Conservation (phyloP, 169 alveolate species). For the Plasmodium adleri region DNA sequence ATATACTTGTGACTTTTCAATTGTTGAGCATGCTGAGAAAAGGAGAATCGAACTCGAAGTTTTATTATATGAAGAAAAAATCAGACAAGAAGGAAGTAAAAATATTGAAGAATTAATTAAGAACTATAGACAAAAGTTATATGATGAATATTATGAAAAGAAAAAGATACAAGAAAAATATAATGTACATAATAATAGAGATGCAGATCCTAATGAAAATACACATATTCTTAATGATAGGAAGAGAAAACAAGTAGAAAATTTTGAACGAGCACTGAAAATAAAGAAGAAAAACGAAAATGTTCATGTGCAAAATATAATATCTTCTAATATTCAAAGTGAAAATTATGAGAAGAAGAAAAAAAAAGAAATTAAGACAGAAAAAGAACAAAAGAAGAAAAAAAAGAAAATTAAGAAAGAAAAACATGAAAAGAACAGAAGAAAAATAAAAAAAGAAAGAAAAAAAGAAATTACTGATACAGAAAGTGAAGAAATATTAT, state of each 20-base stretch:
- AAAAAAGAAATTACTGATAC: background rate
- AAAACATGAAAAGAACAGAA: slow-evolving; percentile 9
- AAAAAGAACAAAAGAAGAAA: background rate
- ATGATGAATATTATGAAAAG: slow-evolving; percentile 69
- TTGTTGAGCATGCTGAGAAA: slow-evolving; percentile 74
- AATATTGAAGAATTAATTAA: slow-evolving; percentile 38
- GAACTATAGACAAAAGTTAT: slow-evolving; percentile 65
- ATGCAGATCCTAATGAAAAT: slow-evolving; percentile 40
- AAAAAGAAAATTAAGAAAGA: background rate
- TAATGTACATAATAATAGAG: slow-evolving; percentile 16
- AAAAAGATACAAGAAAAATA: slow-evolving; percentile 46
- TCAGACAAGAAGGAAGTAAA: slow-evolving; percentile 47
- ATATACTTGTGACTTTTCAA: slow-evolving; percentile 75
- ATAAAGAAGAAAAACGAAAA: slow-evolving; percentile 32
- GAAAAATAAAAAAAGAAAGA: background rate
- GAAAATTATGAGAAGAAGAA: background rate
- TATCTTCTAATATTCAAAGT: background rate
- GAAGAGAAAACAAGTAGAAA: slow-evolving; percentile 63
- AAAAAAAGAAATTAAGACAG: background rate
- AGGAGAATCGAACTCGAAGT: slow-evolving; percentile 74
- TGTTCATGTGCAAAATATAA: slow-evolving; percentile 1
- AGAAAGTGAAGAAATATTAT: background rate
- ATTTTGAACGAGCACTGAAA: slow-evolving; percentile 44
- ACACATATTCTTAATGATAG: slow-evolving; percentile 73
- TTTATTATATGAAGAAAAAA: slow-evolving; percentile 60